Percentiles rank a stretch among this genome's conserved stretches.
phyloP scores from a whole-genome alignment of 2,329 filamentous ascomycete species.

The Aspergillus pseudotamarii region DNA sequence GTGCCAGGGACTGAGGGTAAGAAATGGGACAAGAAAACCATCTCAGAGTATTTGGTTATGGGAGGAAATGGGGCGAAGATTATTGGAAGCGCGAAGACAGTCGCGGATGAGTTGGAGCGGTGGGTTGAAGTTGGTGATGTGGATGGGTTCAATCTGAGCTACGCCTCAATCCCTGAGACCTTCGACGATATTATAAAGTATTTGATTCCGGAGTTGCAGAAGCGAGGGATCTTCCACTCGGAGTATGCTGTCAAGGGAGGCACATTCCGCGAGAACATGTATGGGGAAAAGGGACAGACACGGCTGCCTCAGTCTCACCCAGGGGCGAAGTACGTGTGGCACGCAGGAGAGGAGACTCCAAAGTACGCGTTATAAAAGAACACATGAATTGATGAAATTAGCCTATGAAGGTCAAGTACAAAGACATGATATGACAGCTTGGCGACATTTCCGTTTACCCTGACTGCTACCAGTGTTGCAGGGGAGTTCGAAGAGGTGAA shows the following conservation, averaged over 20 bases:
- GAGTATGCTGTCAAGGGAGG: constrained; percentile 41
- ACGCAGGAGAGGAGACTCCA: constrained; percentile 35
- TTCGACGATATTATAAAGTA: constrained; percentile 40
- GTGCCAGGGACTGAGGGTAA: constrained; percentile 44
- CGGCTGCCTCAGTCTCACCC: constrained; percentile 39
- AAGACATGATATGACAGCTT: background rate
- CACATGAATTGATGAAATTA: background rate
- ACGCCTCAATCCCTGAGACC: constrained; percentile 37
- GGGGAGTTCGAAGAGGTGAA: no score
- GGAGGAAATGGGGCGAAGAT: constrained; percentile 41
- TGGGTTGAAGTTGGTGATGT: constrained; percentile 40
- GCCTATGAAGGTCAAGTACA: background rate
- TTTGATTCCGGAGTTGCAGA: constrained; percentile 37
- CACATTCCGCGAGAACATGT: constrained; percentile 44
- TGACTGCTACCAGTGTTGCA: no score
- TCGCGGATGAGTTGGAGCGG: constrained; percentile 41
- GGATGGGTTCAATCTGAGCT: constrained; percentile 41
- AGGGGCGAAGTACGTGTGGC: constrained; percentile 41
- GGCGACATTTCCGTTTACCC: no score
- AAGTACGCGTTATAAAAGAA: constrained; percentile 27
- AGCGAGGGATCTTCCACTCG: constrained; percentile 42
- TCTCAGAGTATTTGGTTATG: constrained; percentile 37
- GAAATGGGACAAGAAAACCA: constrained; percentile 43
- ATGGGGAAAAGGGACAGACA: constrained; percentile 33
- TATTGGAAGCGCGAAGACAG: constrained; percentile 39